Conservation (phyloP, 257 asterid species). For the Solanum sparsipilum region DNA sequence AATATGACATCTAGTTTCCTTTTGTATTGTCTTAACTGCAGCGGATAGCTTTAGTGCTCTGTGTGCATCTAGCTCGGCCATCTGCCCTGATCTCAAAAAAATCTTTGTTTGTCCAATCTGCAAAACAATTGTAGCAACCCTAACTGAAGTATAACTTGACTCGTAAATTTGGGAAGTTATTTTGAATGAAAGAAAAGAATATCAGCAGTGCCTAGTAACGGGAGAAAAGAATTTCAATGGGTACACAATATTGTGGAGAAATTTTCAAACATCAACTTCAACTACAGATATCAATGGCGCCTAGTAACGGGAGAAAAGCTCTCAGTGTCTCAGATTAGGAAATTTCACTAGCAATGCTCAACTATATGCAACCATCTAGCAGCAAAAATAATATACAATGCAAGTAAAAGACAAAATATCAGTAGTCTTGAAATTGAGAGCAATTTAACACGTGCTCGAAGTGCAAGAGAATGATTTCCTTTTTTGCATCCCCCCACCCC, state of each 20-base stretch:
- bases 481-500: neutral
- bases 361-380: neutral
- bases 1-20: slow-evolving; percentile 64
- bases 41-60: slow-evolving; percentile 63
- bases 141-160: neutral
- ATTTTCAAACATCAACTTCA: neutral
- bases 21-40: slow-evolving; percentile 84
- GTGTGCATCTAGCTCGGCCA: slow-evolving; percentile 94
- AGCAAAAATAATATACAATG: neutral
- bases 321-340: neutral
- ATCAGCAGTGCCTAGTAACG: neutral
- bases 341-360: neutral
- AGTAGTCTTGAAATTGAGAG: neutral
- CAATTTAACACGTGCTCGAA: neutral
- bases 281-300: neutral
- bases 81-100: slow-evolving; percentile 92
- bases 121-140: slow-evolving; percentile 4
- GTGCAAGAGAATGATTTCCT: neutral
- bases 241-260: neutral
- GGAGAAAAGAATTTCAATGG: neutral
- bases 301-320: neutral
- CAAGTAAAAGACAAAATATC: neutral
- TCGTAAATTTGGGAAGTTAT: neutral
- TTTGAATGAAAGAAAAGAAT: neutral
- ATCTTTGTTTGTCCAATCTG: slow-evolving; percentile 93